Conservation (phyloP, 441 rosid genomes). For the Brassica balearica region DNA sequence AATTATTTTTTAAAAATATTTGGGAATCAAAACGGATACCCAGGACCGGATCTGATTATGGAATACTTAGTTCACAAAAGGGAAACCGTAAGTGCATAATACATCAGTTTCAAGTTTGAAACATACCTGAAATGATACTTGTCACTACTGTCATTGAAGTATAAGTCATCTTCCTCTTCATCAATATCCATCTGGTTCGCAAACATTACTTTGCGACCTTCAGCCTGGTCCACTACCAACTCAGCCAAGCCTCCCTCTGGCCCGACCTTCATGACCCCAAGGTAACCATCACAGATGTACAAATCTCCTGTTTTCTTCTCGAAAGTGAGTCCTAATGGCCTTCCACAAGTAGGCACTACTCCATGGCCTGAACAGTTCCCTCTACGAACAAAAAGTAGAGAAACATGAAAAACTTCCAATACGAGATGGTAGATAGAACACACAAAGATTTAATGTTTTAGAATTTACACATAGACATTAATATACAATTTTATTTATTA, state of each 20-base stretch:
- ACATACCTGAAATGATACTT: constrained; percentile 59
- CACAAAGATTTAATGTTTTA: not conserved
- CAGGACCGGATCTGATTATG: not conserved
- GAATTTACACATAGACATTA: not conserved
- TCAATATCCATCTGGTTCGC: constrained; percentile 74
- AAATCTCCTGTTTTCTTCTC: constrained; percentile 48
- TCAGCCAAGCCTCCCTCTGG: constrained; percentile 74
- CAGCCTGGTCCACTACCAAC: constrained; percentile 53
- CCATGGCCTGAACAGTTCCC: constrained; percentile 37
- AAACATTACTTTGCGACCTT: constrained; percentile 57
- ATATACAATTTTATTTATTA: no score
- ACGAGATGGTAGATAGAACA: not conserved
- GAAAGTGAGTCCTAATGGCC: constrained; percentile 47
- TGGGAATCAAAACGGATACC: no score
- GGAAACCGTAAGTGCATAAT: not conserved
- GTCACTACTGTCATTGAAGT: constrained; percentile 77
- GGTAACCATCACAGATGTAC: constrained; percentile 52
- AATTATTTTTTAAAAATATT: no score
- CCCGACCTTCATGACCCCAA: constrained; percentile 53
- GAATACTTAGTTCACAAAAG: no score
- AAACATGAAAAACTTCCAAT: not conserved
- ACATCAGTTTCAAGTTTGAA: not conserved
- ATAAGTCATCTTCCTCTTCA: constrained; percentile 61
- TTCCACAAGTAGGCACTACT: constrained; percentile 43
- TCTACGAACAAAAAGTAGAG: constrained; percentile 18